Evolutionary conservation across 805 yeast species (phyloP), one percentile per base, ranked within the genome.

Genomic region (Pichia occidentalis): DNA sequence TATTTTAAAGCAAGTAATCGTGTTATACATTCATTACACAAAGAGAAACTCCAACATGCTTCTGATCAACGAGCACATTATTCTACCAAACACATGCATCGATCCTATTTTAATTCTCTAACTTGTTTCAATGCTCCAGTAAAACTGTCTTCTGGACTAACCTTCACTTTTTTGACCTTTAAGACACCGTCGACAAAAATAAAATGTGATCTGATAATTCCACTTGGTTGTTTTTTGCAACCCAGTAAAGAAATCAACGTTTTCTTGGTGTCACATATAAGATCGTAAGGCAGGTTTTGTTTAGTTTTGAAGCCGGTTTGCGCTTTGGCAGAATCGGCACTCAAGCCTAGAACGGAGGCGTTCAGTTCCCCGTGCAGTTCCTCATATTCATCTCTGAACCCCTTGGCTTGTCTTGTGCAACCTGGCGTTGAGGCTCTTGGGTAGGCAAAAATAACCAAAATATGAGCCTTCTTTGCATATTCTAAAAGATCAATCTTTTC

Each of bases 391-490:
- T 75, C 79, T 50, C 92, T 77, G 57, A 82, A 92, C 0, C 96
- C 96, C 56, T 83, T 73, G 3, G 88, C 97, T 63, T 90, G 98
- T 50, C 86, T 74, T 1, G 98, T 90, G 61, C 98, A 92, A 3
- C 98, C 98, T 1, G 96, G 95, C 1, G 97, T 90, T 19, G 82
- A 77, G 0, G 97, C 97, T 54, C 72, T 80, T 37, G 97, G 97
- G 56, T 88, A 90, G 14, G 95, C 83, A 60, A 80, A 76, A 19
- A 76, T 63, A 16, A 78, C 65, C 21, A 78, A 68, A 11, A 75
- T 60, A 14, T 65, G 59, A 25, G 72, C 42, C 6, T 48, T 35
- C 9, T 49, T 48, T 0, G 63, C 57, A 14, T 54, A 39, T 19
- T 56, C 46, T 11, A 35, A 34, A 12, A 61, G 40, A 23, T 56